Conservation (phyloP, 495 filamentous ascomycete species). For the Hypoxylon subgilvum region DNA sequence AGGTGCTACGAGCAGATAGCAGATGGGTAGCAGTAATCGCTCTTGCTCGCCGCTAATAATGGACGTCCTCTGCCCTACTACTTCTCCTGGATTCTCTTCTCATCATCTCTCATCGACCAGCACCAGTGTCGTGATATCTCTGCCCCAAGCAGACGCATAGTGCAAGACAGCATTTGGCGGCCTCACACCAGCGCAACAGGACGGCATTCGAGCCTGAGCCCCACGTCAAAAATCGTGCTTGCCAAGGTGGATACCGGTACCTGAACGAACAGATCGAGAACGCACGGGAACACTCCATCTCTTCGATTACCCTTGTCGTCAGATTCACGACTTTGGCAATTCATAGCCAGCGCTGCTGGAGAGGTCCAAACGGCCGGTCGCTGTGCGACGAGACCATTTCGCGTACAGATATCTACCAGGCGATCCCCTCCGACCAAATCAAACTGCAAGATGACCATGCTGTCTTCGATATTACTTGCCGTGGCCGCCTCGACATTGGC, state of each 20-base stretch:
- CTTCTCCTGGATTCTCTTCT: constrained; percentile 7
- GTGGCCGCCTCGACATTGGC: constrained; percentile 59
- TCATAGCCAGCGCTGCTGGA: neutral
- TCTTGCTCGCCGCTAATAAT: constrained; percentile 31
- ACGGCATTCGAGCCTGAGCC: neutral
- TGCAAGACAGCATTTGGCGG: constrained; percentile 1
- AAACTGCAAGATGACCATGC: constrained; percentile 41
- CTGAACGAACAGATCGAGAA: neutral
- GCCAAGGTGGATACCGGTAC: neutral
- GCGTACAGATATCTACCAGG: neutral
- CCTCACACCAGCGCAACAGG: neutral
- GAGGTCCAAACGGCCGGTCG: constrained; percentile 1
- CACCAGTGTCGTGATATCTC: neutral
- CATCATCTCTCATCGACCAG: constrained; percentile 6
- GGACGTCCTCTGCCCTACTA: constrained; percentile 27
- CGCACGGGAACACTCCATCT: neutral
- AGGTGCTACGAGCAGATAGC: constrained; percentile 18
- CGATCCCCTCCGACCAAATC: neutral
- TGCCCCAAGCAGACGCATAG: constrained; percentile 2
- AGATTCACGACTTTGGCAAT: no score
- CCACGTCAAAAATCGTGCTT: neutral
- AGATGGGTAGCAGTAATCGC: constrained; percentile 12
- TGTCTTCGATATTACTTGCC: constrained; percentile 58
- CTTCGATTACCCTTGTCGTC: neutral
- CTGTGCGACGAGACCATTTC: constrained; percentile 16